These are phyloP conservation scores for Lathyrus sativus DNA, from an alignment of 306 rosid species.

Conservation along the genomic window DNA sequence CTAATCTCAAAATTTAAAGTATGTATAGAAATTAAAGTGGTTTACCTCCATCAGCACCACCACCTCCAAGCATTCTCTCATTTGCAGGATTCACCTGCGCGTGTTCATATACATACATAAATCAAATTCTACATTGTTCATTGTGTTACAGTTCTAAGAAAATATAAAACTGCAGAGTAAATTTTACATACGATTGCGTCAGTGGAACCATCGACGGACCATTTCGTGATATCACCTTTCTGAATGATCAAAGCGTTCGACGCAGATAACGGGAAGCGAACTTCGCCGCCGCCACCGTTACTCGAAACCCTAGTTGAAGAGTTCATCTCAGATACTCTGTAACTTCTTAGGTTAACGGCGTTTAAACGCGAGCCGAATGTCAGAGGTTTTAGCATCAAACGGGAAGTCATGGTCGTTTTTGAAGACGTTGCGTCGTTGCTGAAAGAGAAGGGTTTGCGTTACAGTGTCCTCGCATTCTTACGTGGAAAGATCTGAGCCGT, in stretches of 20 bases:
- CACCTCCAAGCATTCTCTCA: constrained; percentile 93
- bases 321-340: constrained; percentile 34
- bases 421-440: not conserved
- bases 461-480: not conserved
- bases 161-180: not conserved
- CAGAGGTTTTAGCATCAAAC: not conserved
- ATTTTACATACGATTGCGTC: constrained; percentile 68
- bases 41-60: constrained; percentile 94
- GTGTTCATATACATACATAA: not conserved
- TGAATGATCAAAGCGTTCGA: constrained; percentile 65
- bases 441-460: constrained; percentile 4
- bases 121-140: not conserved
- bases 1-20: constrained; percentile 4
- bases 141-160: not conserved
- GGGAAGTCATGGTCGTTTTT: constrained; percentile 5
- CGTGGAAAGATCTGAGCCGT: constrained; percentile 27
- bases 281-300: constrained; percentile 42
- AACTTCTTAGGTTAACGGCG: constrained; percentile 31
- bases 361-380: constrained; percentile 1
- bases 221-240: constrained; percentile 82
- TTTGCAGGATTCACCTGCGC: constrained; percentile 92
- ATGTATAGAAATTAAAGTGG: not conserved
- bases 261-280: constrained; percentile 67
- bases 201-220: constrained; percentile 75
- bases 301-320: constrained; percentile 42